Evolutionary conservation across 805 yeast species (phyloP).

Genomic region (Ogataea ramenticola): DNA sequence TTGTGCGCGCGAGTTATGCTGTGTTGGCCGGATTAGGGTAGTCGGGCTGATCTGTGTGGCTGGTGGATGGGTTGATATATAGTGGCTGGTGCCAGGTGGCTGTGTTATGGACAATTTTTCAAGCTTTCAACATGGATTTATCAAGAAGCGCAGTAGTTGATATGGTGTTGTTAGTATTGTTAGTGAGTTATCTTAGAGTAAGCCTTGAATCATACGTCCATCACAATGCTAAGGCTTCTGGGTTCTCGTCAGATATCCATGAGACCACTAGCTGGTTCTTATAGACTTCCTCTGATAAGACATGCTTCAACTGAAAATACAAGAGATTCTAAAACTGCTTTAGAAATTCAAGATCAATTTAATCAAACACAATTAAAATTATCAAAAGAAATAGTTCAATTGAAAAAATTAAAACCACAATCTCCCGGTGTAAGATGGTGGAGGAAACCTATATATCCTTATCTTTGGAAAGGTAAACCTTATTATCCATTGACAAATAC

Average conservation of each 20-base stretch:
- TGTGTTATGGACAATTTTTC: background rate
- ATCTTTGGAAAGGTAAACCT: constrained; percentile 83
- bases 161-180: too few relatives aligned
- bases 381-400: constrained; percentile 58
- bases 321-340: constrained; percentile 49
- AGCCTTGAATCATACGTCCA: too few relatives aligned
- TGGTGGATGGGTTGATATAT: too few relatives aligned
- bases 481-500: constrained; percentile 66
- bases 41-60: background rate
- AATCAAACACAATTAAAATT: constrained; percentile 67
- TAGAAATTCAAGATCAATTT: constrained; percentile 73
- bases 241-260: background rate
- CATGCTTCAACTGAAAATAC: constrained; percentile 11
- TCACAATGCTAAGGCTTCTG: background rate
- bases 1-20: constrained; percentile 1
- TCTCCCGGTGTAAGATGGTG: constrained; percentile 89
- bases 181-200: too few relatives aligned
- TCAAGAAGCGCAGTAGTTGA: too few relatives aligned
- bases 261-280: too few relatives aligned
- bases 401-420: constrained; percentile 71
- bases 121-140: too few relatives aligned
- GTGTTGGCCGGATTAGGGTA: background rate
- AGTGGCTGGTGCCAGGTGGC: too few relatives aligned
- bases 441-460: constrained; percentile 79
- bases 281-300: too few relatives aligned